These are phyloP conservation scores for Clitopilus hobsonii DNA, from an alignment of 768 basidiomycete genomes.

Conservation along the genomic window DNA sequence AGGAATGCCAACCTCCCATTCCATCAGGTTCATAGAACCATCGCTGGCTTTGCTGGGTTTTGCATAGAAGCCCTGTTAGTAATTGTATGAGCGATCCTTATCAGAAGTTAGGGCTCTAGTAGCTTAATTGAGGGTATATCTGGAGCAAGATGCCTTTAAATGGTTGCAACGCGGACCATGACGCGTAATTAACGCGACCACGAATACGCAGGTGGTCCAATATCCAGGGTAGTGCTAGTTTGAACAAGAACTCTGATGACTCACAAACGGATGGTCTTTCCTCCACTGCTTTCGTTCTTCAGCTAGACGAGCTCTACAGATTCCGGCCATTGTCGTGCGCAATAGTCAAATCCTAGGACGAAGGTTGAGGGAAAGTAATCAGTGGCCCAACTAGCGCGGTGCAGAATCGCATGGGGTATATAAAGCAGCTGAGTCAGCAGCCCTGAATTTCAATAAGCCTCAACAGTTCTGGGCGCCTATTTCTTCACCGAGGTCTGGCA, in stretches of 20 bases:
- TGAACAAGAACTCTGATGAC: slow-evolving; percentile 23
- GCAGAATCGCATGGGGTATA: neutral
- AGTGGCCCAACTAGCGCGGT: neutral
- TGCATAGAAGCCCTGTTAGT: slow-evolving; percentile 88
- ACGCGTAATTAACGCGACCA: neutral
- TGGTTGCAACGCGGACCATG: neutral
- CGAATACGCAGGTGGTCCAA: neutral
- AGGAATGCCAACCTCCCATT: slow-evolving; percentile 99
- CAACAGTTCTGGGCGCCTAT: neutral
- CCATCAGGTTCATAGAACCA: slow-evolving; percentile 93
- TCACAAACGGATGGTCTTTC: slow-evolving; percentile 97
- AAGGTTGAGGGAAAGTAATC: too few relatives aligned
- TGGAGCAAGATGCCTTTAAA: neutral
- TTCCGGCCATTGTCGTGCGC: slow-evolving; percentile 89
- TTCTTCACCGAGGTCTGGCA: neutral
- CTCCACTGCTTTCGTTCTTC: slow-evolving; percentile 99
- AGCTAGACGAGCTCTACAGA: slow-evolving; percentile 86
- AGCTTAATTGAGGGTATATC: too few relatives aligned
- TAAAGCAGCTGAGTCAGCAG: neutral
- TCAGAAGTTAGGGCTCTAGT: too few relatives aligned
- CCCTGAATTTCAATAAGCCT: neutral
- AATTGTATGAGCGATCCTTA: slow-evolving; percentile 4
- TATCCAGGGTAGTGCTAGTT: neutral
- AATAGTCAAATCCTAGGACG: too few relatives aligned
- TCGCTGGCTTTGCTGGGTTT: slow-evolving; percentile 87